A percentile compares a stretch with the other conserved stretches of the same genome.
Conservation (phyloP, 495 filamentous ascomycete genomes). For the Viridothelium virens region DNA sequence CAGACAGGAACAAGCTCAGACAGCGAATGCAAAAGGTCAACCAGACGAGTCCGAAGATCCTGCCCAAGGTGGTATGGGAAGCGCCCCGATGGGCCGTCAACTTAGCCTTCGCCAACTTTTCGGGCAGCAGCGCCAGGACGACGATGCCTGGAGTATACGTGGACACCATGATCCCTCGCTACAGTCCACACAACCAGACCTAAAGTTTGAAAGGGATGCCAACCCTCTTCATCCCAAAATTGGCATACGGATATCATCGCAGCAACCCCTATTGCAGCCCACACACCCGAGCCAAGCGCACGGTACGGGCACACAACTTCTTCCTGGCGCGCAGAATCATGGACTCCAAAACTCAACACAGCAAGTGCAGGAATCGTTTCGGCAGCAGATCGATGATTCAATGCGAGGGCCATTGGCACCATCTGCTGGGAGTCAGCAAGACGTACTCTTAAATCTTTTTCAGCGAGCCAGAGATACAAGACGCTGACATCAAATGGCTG, state of each 20-base stretch:
- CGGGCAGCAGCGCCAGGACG: conserved; percentile 46
- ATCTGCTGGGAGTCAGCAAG: not conserved
- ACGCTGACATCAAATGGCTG: not conserved
- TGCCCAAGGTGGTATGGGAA: conserved; percentile 37
- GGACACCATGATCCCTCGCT: conserved; percentile 37
- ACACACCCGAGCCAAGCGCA: not conserved
- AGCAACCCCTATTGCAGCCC: not conserved
- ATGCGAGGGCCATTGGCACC: not conserved
- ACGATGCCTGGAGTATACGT: conserved; percentile 45
- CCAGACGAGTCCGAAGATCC: conserved; percentile 37
- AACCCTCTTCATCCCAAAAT: no score
- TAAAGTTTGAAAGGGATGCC: not conserved
- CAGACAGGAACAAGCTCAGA: not conserved
- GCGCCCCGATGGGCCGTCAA: conserved; percentile 47
- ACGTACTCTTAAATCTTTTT: not conserved
- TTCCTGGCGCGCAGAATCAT: not conserved
- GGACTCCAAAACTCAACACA: not conserved
- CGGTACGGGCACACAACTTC: not conserved
- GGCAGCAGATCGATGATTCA: not conserved
- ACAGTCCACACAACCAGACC: not conserved
- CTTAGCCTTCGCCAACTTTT: conserved; percentile 50
- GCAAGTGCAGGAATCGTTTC: not conserved
- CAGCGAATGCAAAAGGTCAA: conserved; percentile 11
- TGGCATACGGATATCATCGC: conserved; percentile 16
- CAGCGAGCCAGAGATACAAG: not conserved